Evolutionary conservation across 2,329 filamentous ascomycete species (phyloP), one percentile per base, ranked within the genome.

Genomic region (Aureobasidium sp.): DNA sequence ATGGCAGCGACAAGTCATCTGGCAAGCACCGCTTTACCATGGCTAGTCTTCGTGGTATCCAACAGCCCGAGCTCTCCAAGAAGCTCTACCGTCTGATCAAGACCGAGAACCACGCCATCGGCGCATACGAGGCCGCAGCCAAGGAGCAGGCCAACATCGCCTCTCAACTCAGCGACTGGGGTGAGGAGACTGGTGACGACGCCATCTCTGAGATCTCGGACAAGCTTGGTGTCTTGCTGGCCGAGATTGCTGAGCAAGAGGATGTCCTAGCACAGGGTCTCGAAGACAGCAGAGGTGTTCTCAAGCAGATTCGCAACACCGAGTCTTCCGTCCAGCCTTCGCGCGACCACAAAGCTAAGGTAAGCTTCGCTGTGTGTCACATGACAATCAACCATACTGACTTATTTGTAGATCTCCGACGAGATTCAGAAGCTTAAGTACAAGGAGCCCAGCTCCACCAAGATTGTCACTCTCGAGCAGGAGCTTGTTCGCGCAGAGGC

Each of bases 401-500:
- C 48, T 10, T 10, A 29, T 5, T 4, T 13, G 7, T 43, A 81
- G 83, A 87, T 97, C 66, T 82, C 87, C 63, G 93, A 97, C 72
- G 93, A 99, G 76, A 96, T 99, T 70, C 87, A 90, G 67, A 90
- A 87, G 76, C 78, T 97, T 69, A 97, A 96, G 81, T 84, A 88
- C 75, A 97, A 94, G 79, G 94, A 97, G 76, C 92, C 92, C 7
- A 85, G 89, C 72, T 95, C 88, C 71, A 82, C 89, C 34, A 89
- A 86, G 73, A 79, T 97, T 61, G 86, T 91, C 39, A 88, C 88
- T 26, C 82, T 97, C 60, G 94, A 99, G 80, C 94, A 99, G 79
- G 94, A 97, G 80, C 86, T 99, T 59, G 92, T 99, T 59, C 84
- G 94, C 67, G 92, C 93, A 27, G 94, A 99, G 80, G 94, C 94